Percentiles rank a stretch among this genome's conserved stretches.
Conservation (phyloP, 768 basidiomycete species). For the Lentinula sp. region DNA sequence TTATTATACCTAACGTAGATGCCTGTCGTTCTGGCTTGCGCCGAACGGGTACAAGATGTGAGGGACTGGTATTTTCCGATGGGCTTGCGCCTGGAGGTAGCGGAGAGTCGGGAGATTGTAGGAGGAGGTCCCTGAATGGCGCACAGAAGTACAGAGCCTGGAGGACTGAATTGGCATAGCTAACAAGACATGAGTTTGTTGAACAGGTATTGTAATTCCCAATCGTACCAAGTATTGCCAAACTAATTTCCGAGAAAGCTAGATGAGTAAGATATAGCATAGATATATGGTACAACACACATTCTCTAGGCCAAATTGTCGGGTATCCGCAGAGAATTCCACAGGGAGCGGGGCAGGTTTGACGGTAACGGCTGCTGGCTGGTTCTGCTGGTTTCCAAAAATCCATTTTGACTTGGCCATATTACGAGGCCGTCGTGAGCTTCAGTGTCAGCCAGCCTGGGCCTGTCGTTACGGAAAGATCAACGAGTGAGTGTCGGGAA, state of each 20-base stretch:
- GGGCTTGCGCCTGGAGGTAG: slow-evolving; percentile 23
- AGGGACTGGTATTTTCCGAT: slow-evolving; percentile 15
- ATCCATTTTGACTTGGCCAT: slow-evolving; percentile 37
- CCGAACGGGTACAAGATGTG: slow-evolving; percentile 34
- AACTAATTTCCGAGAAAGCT: slow-evolving; percentile 47
- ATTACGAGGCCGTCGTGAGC: slow-evolving; percentile 2
- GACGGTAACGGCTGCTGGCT: slow-evolving; percentile 16
- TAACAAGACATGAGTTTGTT: slow-evolving; percentile 22
- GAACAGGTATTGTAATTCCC: neutral
- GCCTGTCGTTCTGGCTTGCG: slow-evolving; percentile 54
- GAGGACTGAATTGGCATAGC: slow-evolving; percentile 98
- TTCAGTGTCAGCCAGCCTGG: neutral
- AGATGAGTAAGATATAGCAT: slow-evolving; percentile 5
- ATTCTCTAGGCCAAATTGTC: slow-evolving; percentile 96
- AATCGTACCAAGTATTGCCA: slow-evolving; percentile 84
- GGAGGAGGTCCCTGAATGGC: slow-evolving; percentile 87
- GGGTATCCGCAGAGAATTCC: slow-evolving; percentile 59
- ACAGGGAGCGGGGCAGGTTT: slow-evolving; percentile 25
- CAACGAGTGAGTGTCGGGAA: neutral
- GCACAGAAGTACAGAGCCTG: slow-evolving; percentile 95
- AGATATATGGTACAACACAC: slow-evolving; percentile 42
- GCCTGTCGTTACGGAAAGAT: neutral
- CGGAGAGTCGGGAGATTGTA: slow-evolving; percentile 58
- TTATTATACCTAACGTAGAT: slow-evolving; percentile 23
- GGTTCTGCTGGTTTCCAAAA: slow-evolving; percentile 22